phyloP scores from a whole-genome alignment of 768 basidiomycete species.

The Dictyophora rubrovolvata region DNA sequence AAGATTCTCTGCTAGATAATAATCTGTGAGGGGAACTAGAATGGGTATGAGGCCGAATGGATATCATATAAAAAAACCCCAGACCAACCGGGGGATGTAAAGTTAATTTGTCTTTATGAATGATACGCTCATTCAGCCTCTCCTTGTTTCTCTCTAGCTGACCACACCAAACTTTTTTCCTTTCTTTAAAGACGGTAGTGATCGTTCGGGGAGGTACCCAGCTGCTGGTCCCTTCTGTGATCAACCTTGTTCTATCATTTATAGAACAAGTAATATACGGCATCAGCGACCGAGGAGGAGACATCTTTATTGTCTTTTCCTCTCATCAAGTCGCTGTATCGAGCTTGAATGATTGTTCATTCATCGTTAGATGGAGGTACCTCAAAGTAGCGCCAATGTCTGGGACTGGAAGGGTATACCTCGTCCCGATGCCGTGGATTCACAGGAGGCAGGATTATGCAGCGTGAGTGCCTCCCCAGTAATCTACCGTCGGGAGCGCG shows the following conservation, averaged over 20 bases:
- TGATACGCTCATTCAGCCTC: no score
- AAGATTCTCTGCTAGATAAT: neutral
- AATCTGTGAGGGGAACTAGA: neutral
- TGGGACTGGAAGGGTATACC: neutral
- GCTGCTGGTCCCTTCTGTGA: neutral
- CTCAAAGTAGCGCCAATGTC: neutral
- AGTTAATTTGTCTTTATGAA: neutral
- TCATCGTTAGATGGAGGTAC: neutral
- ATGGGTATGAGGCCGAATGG: neutral
- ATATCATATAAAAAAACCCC: neutral
- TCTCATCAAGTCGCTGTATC: no score
- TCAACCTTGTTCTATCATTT: neutral
- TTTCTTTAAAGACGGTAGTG: neutral
- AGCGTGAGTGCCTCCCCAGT: neutral
- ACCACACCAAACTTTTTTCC: no score
- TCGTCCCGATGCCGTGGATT: neutral
- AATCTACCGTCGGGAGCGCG: neutral
- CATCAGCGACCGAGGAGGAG: neutral
- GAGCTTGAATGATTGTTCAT: neutral
- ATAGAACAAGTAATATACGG: neutral
- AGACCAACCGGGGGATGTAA: neutral
- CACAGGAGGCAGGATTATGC: conserved; percentile 1
- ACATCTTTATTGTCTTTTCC: neutral
- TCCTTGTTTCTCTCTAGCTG: no score
- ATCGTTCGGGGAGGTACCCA: neutral